Percentiles rank a stretch among this genome's conserved stretches.
phyloP scores from a whole-genome alignment of 1,284 basidiomycete genomes.

The Sanghuangporus weigelae region DNA sequence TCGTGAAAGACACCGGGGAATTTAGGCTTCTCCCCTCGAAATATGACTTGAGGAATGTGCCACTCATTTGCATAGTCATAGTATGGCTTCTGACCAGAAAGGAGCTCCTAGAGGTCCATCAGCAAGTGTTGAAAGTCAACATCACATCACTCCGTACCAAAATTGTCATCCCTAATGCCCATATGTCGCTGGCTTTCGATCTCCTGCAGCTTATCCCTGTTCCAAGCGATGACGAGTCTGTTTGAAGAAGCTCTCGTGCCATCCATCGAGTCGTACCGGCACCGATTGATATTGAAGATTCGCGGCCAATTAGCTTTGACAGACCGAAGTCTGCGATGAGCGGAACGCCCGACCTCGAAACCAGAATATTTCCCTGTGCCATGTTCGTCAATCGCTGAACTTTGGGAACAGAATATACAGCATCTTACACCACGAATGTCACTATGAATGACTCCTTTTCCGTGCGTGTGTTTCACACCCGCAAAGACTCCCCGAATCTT shows the following conservation, averaged over 20 bases:
- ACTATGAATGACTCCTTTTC: slow-evolving; percentile 8
- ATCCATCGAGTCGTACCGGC: slow-evolving; percentile 10
- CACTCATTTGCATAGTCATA: neutral
- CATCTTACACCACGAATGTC: slow-evolving; percentile 15
- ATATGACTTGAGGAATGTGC: neutral
- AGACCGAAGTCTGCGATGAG: slow-evolving; percentile 9
- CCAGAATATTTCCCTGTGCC: neutral
- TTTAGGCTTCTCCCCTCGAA: neutral
- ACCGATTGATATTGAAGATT: neutral
- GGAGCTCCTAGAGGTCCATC: slow-evolving; percentile 3
- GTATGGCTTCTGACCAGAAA: slow-evolving; percentile 3
- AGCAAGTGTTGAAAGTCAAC: neutral
- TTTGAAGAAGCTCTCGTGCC: slow-evolving; percentile 4
- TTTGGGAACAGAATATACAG: neutral
- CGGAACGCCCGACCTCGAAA: neutral
- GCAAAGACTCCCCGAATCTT: slow-evolving; percentile 7
- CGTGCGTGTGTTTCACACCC: slow-evolving; percentile 16
- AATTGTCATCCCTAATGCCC: slow-evolving; percentile 11
- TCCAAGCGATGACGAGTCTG: neutral
- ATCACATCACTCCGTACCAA: neutral
- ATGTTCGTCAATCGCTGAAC: neutral
- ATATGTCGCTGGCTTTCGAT: slow-evolving; percentile 7
- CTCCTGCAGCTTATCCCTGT: neutral
- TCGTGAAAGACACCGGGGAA: neutral
- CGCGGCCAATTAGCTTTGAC: neutral